Evolutionary conservation across 2,329 filamentous ascomycete genomes (phyloP).

Genomic region (Neospermospora avenae): DNA sequence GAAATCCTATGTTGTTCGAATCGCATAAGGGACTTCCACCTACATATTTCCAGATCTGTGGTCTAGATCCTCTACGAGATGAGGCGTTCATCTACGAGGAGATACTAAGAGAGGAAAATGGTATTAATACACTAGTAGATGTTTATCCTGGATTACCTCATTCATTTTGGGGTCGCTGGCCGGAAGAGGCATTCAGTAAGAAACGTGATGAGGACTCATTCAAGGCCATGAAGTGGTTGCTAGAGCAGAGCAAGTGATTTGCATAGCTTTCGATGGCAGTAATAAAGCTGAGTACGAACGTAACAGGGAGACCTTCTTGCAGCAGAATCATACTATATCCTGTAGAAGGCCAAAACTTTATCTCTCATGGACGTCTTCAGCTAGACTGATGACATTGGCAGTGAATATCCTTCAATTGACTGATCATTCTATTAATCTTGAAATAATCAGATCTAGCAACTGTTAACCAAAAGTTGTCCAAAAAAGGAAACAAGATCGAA

Average conservation of each 20-base stretch:
- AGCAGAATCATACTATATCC: too few species aligned
- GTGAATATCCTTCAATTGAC: too few species aligned
- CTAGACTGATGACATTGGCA: too few species aligned
- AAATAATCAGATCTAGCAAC: neutral
- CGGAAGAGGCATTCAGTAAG: slow-evolving; percentile 26
- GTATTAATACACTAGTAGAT: slow-evolving; percentile 32
- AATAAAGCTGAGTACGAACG: neutral
- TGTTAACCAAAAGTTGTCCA: too few species aligned
- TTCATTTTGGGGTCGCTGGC: slow-evolving; percentile 32
- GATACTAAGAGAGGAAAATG: slow-evolving; percentile 41
- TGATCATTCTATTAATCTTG: too few species aligned
- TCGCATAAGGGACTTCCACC: slow-evolving; percentile 40
- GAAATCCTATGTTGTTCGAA: slow-evolving; percentile 36
- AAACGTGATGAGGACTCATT: slow-evolving; percentile 28
- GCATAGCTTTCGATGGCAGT: too few species aligned
- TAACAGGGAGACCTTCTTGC: too few species aligned
- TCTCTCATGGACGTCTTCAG: too few species aligned
- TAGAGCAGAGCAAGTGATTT: slow-evolving; percentile 17
- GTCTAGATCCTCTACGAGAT: slow-evolving; percentile 32
- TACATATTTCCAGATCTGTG: slow-evolving; percentile 39
- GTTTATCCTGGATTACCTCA: slow-evolving; percentile 37
- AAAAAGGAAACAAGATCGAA: too few species aligned
- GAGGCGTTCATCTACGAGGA: slow-evolving; percentile 50
- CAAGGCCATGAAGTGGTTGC: slow-evolving; percentile 21
- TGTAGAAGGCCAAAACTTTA: too few species aligned